Percentiles rank a stretch among this genome's conserved stretches.
Evolutionary conservation across 2,329 filamentous ascomycete genomes (phyloP).

Genomic region (Podosphaera leucotricha): DNA sequence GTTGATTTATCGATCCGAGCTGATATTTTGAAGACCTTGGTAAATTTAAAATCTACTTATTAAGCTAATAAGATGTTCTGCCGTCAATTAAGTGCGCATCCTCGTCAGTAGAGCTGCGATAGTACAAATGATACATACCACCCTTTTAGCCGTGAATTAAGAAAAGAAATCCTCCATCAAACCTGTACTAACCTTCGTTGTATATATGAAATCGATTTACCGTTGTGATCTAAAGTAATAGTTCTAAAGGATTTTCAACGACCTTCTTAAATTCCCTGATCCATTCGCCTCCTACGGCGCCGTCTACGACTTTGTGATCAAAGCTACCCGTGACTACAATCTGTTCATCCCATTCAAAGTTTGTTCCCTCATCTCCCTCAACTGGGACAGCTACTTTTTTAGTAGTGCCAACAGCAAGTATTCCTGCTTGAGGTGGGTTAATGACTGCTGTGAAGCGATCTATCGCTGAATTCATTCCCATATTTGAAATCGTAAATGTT

Average conservation of each 20-base stretch:
- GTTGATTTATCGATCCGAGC: too few species aligned
- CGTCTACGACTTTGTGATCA: constrained; percentile 97
- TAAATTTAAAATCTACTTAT: too few species aligned
- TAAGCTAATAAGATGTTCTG: too few species aligned
- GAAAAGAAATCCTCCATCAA: too few species aligned
- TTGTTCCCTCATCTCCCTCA: constrained; percentile 43
- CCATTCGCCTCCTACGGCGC: constrained; percentile 89
- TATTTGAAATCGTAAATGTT: constrained; percentile 98
- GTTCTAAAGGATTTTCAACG: constrained; percentile 86
- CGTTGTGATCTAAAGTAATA: constrained; percentile 41
- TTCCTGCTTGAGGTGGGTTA: constrained; percentile 93
- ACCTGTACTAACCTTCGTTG: too few species aligned
- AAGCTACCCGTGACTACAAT: constrained; percentile 89
- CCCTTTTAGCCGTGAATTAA: background rate
- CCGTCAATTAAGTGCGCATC: too few species aligned
- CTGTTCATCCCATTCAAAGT: constrained; percentile 84
- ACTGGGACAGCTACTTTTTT: constrained; percentile 83
- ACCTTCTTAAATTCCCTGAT: constrained; percentile 94
- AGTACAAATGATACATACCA: background rate
- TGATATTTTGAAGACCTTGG: too few species aligned
- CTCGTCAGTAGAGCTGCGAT: background rate
- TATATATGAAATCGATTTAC: background rate
- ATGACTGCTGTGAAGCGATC: constrained; percentile 97
- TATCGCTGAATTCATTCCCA: constrained; percentile 97
- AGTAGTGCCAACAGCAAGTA: constrained; percentile 82